Base-by-base conservation (phyloP, 208 protist species). In the Trypanosoma cruzi region DNA sequence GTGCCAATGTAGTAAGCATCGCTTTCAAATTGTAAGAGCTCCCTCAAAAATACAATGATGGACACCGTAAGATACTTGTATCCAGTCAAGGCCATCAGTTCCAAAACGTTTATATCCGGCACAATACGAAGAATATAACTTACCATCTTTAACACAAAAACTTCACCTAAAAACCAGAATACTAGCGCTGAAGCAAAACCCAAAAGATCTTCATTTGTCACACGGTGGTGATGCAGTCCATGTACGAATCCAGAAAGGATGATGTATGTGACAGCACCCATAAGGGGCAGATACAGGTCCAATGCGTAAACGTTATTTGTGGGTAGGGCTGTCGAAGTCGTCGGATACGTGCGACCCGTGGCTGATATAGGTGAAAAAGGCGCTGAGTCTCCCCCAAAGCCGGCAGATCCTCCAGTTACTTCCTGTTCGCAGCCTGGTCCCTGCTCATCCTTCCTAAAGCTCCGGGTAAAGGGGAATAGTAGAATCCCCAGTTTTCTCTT, bases 261-360 rank as follows among this genome's bases (percentile, higher is more conserved):
- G 13, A 94, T 64, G 68, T 96, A 94, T 7, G 90, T 94, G 44
- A 91, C 82, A 50, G 79, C 66, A 14, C 76, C 86, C 90, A 96
- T 96, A 24, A 93, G 69, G 14, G 90, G 90, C 37, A 96, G 84
- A 83, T 96, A 96, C 5, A 96, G 78, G 59, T 96, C 90, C 53
- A 80, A 82, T 3, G 79, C 80, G 61, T 82, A 83, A 44, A 74
- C 59, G 60, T 94, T 80, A 56, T 92, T 59, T 24, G 73, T 68
- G 4, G 88, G 90, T 13, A 87, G 73, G 20, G 73, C 42, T 22
- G 42, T 13, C 16, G 31, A 67, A 26, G 75, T 32, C 13, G 42
- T 13, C 11, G 31, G 70, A 37, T 80, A 56, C 42, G 50, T 34
- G 14, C 37, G 24, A 37, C 36, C 32, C 29, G 53, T 18, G 16